These are phyloP conservation scores for Quercus cerris DNA, from an alignment of 306 rosid species.

Conservation along the genomic window DNA sequence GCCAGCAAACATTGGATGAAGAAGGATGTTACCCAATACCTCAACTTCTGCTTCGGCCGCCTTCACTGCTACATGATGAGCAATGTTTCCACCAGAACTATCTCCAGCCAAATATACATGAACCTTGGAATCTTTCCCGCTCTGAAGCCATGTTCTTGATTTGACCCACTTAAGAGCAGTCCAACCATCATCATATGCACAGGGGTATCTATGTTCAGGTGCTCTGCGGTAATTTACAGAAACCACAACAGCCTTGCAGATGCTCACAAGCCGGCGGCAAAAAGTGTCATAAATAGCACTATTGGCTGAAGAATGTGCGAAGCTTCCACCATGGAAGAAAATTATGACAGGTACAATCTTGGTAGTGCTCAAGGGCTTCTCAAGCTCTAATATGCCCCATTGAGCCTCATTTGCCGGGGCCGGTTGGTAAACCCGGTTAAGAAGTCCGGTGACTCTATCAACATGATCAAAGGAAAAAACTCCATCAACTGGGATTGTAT, in stretches of 20 bases:
- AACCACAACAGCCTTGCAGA: constrained; percentile 72
- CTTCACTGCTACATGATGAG: constrained; percentile 68
- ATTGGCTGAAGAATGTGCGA: constrained; percentile 88
- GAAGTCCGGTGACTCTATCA: constrained; percentile 60
- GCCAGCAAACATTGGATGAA: constrained; percentile 89
- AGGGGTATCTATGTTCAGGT: constrained; percentile 70
- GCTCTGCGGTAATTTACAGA: constrained; percentile 85
- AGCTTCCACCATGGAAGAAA: constrained; percentile 92
- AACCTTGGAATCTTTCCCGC: constrained; percentile 76
- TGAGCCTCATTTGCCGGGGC: constrained; percentile 46
- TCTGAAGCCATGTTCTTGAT: constrained; percentile 74
- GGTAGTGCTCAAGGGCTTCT: constrained; percentile 60
- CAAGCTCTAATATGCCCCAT: constrained; percentile 52
- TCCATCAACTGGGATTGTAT: constrained; percentile 71
- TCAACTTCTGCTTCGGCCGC: constrained; percentile 68
- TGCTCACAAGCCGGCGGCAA: constrained; percentile 71
- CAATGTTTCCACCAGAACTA: constrained; percentile 87
- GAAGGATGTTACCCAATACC: constrained; percentile 77
- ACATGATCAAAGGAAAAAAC: constrained; percentile 87
- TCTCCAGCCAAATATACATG: constrained; percentile 78
- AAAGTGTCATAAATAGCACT: constrained; percentile 85
- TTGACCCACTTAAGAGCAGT: constrained; percentile 76
- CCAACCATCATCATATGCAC: constrained; percentile 92
- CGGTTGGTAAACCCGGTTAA: constrained; percentile 59
- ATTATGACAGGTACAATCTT: constrained; percentile 69